Conservation (phyloP, 192 early-diverging fungal species). For the Pecoramyces ruminantium region DNA sequence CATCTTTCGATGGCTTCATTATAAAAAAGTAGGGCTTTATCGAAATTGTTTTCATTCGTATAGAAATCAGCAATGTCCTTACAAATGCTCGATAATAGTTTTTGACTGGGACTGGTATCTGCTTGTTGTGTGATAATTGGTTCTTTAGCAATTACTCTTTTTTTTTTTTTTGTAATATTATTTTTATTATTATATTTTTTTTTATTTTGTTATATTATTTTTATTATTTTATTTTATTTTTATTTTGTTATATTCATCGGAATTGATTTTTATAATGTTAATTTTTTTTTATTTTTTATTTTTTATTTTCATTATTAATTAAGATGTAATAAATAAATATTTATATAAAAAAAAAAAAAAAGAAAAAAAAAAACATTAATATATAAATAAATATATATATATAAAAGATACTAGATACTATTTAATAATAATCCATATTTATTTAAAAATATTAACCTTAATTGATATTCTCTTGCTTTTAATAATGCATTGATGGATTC, state of each 20-base stretch:
- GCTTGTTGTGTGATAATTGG: neutral
- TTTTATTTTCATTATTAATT: no score
- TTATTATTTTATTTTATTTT: no score
- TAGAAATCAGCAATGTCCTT: constrained; percentile 16
- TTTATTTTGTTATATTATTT: no score
- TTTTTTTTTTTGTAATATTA: neutral
- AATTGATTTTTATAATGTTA: no score
- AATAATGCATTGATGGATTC: constrained; percentile 10
- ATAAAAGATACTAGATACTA: no score
- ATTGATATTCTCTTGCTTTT: constrained; percentile 15
- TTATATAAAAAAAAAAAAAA: no score
- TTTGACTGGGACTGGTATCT: neutral
- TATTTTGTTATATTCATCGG: no score
- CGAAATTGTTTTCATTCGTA: constrained; percentile 8
- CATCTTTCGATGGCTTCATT: constrained; percentile 21
- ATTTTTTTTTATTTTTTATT: no score
- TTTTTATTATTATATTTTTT: constrained; percentile 1
- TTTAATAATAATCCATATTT: no score
- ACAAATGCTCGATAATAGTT: constrained; percentile 10
- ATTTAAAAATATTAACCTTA: constrained; percentile 3
- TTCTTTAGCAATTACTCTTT: neutral
- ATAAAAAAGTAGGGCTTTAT: constrained; percentile 15
- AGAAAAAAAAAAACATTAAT: no score
- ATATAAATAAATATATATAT: no score
- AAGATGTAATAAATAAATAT: no score